These are phyloP conservation scores for Cryphonectria japonica DNA, from an alignment of 2,329 filamentous ascomycete genomes.

Conservation along the genomic window DNA sequence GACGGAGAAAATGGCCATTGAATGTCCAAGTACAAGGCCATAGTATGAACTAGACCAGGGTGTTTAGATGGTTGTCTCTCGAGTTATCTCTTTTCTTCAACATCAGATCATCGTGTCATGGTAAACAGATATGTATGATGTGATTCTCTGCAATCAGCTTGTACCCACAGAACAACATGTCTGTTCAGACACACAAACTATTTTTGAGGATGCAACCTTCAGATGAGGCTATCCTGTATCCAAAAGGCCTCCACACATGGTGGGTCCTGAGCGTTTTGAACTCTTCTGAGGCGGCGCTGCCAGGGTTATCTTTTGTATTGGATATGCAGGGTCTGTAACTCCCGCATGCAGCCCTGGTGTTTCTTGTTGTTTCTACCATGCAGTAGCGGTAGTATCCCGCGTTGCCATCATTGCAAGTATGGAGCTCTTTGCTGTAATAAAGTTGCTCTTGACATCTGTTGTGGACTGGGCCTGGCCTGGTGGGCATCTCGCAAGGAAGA, in stretches of 20 bases:
- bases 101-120: not conserved
- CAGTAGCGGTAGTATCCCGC: no score
- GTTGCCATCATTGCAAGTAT: no score
- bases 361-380: slow-evolving; percentile 6
- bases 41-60: no score
- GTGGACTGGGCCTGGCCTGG: no score
- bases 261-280: slow-evolving; percentile 6
- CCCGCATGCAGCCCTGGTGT: not conserved
- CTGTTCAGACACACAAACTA: not conserved
- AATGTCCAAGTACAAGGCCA: no score
- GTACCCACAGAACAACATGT: not conserved
- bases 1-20: no score
- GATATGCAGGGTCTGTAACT: not conserved
- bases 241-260: not conserved
- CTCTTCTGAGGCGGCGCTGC: not conserved
- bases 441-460: not conserved
- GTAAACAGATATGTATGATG: not conserved
- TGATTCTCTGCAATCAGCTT: no score
- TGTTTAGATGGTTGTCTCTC: not conserved
- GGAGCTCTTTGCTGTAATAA: not conserved
- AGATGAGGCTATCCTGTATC: not conserved
- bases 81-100: not conserved
- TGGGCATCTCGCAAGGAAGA: not conserved
- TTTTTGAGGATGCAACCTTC: not conserved
- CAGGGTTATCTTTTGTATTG: not conserved